phyloP scores from a whole-genome alignment of 1,284 basidiomycete genomes.

The Sanghuangporus baumii region DNA sequence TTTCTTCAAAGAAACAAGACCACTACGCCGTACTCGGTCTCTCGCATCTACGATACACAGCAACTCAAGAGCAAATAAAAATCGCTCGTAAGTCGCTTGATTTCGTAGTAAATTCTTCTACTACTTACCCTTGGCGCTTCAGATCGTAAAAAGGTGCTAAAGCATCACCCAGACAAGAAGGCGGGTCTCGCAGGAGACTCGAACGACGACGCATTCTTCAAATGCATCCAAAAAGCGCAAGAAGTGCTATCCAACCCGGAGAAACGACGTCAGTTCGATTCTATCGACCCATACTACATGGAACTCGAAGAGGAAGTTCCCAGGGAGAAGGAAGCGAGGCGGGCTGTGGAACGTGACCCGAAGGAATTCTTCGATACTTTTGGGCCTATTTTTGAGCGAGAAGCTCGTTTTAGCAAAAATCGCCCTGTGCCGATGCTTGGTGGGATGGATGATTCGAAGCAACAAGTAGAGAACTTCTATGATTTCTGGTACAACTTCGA shows the following conservation, averaged over 20 bases:
- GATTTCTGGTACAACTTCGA: conserved; percentile 99
- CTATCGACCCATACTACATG: conserved; percentile 78
- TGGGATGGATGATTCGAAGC: conserved; percentile 65
- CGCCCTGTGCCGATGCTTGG: conserved; percentile 89
- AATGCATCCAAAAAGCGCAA: conserved; percentile 96
- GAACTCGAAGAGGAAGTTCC: conserved; percentile 79
- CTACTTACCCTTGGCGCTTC: conserved; percentile 5
- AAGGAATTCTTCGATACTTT: conserved; percentile 60
- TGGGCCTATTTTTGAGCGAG: conserved; percentile 82
- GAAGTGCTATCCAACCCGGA: conserved; percentile 88
- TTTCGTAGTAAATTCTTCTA: neutral
- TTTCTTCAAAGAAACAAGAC: conserved; percentile 78
- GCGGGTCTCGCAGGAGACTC: conserved; percentile 66
- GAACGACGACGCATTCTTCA: conserved; percentile 99
- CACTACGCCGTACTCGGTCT: conserved; percentile 96
- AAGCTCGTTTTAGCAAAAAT: conserved; percentile 85
- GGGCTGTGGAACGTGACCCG: conserved; percentile 38
- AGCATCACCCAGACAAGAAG: conserved; percentile 99
- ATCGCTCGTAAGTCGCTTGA: conserved; percentile 73
- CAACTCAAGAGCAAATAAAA: conserved; percentile 91
- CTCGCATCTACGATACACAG: conserved; percentile 84
- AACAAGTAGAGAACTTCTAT: conserved; percentile 90
- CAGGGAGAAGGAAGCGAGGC: conserved; percentile 60
- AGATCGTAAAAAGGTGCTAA: conserved; percentile 97
- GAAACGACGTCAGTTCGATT: conserved; percentile 93